These are phyloP conservation scores for Drechslera avenae DNA, from an alignment of 2,329 filamentous ascomycete species.

Conservation along the genomic window DNA sequence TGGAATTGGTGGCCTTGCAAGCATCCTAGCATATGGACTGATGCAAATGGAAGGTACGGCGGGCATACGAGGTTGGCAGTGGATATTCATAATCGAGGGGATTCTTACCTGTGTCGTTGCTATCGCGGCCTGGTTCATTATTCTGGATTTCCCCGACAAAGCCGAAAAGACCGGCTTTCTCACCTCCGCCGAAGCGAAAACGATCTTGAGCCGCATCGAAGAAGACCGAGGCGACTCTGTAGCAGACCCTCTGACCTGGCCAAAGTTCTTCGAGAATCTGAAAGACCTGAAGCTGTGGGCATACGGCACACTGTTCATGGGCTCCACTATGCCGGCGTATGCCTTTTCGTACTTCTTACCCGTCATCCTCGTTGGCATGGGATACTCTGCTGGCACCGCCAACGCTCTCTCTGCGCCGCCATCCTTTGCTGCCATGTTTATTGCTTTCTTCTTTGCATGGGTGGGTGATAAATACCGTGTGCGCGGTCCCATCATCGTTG, in stretches of 20 bases:
- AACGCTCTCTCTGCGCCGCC: constrained; percentile 35
- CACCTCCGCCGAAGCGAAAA: constrained; percentile 20
- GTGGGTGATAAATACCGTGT: constrained; percentile 32
- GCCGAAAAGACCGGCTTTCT: constrained; percentile 31
- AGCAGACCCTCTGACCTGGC: constrained; percentile 27
- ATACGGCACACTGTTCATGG: constrained; percentile 32
- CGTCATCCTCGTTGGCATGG: constrained; percentile 35
- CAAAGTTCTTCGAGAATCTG: constrained; percentile 24
- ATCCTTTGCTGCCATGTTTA: constrained; percentile 26
- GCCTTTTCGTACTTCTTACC: constrained; percentile 37
- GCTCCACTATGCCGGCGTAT: constrained; percentile 31
- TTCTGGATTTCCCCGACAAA: constrained; percentile 38
- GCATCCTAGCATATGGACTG: constrained; percentile 35
- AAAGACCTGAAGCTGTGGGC: constrained; percentile 32
- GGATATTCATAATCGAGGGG: constrained; percentile 40
- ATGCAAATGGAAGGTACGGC: constrained; percentile 36
- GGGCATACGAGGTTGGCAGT: constrained; percentile 33
- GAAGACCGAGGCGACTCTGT: constrained; percentile 33
- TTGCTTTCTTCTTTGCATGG: constrained; percentile 33
- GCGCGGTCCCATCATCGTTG: constrained; percentile 31
- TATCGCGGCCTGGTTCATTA: constrained; percentile 33
- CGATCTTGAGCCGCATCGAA: constrained; percentile 29
- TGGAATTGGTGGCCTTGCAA: constrained; percentile 33
- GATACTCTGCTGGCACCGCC: constrained; percentile 21
- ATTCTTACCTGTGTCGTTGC: constrained; percentile 34